A percentile compares a stretch with the other conserved stretches of the same genome.
phyloP scores from a whole-genome alignment of 495 filamentous ascomycete species.

The Letharia lupina region DNA sequence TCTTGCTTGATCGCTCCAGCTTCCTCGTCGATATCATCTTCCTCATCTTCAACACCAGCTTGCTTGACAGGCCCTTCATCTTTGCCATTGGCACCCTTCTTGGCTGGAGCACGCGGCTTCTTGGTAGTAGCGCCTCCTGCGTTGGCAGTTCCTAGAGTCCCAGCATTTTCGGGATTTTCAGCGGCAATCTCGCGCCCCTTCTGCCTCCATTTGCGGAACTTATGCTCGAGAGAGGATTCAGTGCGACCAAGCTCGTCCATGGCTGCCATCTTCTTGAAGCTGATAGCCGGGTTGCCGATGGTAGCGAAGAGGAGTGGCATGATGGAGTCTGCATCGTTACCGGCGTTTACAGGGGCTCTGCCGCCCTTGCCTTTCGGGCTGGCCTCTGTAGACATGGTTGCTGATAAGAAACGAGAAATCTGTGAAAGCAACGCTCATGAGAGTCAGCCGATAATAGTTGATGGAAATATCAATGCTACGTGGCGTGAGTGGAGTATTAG shows the following conservation, averaged over 20 bases:
- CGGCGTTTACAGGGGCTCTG: not conserved
- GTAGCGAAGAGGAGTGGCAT: slow-evolving; percentile 16
- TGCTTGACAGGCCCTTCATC: not conserved
- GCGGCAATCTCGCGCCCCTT: slow-evolving; percentile 5
- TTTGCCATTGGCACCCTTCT: not conserved
- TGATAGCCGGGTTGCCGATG: slow-evolving; percentile 1
- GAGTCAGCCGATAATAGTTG: not conserved
- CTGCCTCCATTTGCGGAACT: slow-evolving; percentile 11
- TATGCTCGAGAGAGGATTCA: slow-evolving; percentile 6
- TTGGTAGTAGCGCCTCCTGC: not conserved
- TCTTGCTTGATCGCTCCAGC: slow-evolving; percentile 1
- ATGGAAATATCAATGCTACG: not conserved
- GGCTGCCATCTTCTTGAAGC: slow-evolving; percentile 16
- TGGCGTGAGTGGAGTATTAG: not conserved
- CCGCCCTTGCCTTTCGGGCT: not conserved
- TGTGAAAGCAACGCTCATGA: not conserved
- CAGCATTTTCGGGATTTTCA: not conserved
- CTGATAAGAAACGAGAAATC: not conserved
- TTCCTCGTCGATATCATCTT: slow-evolving; percentile 5
- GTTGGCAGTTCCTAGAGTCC: not conserved
- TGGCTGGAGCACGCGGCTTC: not conserved
- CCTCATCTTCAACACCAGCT: slow-evolving; percentile 1
- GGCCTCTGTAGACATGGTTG: not conserved
- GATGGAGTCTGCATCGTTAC: slow-evolving; percentile 4
- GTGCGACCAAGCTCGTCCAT: slow-evolving; percentile 11